Conservation (phyloP, 2,329 filamentous ascomycete genomes). For the Fulvia fulva region DNA sequence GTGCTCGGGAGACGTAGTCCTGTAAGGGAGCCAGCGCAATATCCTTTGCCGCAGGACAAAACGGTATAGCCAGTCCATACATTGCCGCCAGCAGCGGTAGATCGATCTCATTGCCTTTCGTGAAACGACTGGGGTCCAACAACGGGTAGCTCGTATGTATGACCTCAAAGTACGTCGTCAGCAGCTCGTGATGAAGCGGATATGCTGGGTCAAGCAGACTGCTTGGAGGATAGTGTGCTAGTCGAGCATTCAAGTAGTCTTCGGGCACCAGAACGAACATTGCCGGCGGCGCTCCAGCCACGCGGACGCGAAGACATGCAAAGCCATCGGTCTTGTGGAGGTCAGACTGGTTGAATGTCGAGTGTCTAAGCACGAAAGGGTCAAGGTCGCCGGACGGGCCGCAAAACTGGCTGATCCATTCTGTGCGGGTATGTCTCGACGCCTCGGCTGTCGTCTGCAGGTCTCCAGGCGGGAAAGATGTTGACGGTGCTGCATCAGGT, state of each 20-base stretch:
- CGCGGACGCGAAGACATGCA: slow-evolving; percentile 18
- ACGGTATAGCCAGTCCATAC: slow-evolving; percentile 21
- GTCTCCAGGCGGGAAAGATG: background rate
- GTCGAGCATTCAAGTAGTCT: slow-evolving; percentile 15
- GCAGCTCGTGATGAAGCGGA: slow-evolving; percentile 20
- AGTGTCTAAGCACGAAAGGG: slow-evolving; percentile 20
- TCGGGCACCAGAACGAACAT: slow-evolving; percentile 20
- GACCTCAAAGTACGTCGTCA: slow-evolving; percentile 24
- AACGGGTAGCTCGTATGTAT: slow-evolving; percentile 22
- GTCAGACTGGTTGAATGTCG: slow-evolving; percentile 21
- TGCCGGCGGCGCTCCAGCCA: slow-evolving; percentile 7
- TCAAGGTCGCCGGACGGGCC: slow-evolving; percentile 21
- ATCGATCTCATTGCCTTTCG: slow-evolving; percentile 24
- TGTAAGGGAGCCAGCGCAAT: slow-evolving; percentile 10
- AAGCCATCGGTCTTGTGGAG: slow-evolving; percentile 21
- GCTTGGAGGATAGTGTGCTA: slow-evolving; percentile 19
- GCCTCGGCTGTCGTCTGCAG: background rate
- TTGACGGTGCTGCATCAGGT: background rate
- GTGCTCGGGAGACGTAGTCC: slow-evolving; percentile 19
- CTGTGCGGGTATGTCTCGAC: background rate
- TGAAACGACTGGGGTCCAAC: slow-evolving; percentile 20
- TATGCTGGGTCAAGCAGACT: slow-evolving; percentile 19
- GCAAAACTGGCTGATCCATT: slow-evolving; percentile 23
- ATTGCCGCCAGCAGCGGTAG: slow-evolving; percentile 19
- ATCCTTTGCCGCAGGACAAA: slow-evolving; percentile 14